These are phyloP conservation scores for Mycocentrospora acerina DNA, from an alignment of 2,329 filamentous ascomycete species.

Conservation along the genomic window DNA sequence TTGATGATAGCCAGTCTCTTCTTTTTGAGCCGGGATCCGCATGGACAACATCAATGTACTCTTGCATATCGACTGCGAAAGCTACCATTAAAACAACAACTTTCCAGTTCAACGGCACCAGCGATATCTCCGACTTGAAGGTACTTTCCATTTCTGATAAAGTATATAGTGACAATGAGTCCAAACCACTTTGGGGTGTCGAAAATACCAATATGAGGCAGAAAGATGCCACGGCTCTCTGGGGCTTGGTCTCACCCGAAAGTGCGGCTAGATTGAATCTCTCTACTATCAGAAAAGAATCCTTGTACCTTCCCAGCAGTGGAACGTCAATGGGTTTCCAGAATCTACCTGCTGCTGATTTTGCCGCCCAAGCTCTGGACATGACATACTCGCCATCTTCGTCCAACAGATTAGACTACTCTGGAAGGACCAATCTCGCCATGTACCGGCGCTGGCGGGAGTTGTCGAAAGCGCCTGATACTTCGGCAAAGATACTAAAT, in stretches of 20 bases:
- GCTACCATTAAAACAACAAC: conserved; percentile 50
- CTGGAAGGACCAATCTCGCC: conserved; percentile 42
- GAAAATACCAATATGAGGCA: conserved; percentile 32
- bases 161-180: conserved; percentile 32
- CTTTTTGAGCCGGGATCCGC: conserved; percentile 45
- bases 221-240: conserved; percentile 37
- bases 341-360: conserved; percentile 41
- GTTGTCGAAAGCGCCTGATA: conserved; percentile 26
- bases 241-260: conserved; percentile 43
- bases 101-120: conserved; percentile 47
- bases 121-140: conserved; percentile 36
- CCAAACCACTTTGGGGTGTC: conserved; percentile 42
- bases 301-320: conserved; percentile 37
- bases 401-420: conserved; percentile 31
- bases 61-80: conserved; percentile 46
- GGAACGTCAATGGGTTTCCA: conserved; percentile 6
- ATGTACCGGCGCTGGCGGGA: conserved; percentile 47
- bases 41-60: conserved; percentile 49
- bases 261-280: conserved; percentile 36
- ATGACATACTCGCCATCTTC: conserved; percentile 13
- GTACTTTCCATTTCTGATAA: conserved; percentile 43
- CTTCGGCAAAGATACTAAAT: conserved; percentile 43
- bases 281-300: conserved; percentile 32
- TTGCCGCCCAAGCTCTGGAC: conserved; percentile 28
- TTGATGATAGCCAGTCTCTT: conserved; percentile 37